Percentiles rank a stretch among this genome's conserved stretches.
Evolutionary conservation across 306 rosid species (phyloP).

Genomic region (Medicago ruthenica): DNA sequence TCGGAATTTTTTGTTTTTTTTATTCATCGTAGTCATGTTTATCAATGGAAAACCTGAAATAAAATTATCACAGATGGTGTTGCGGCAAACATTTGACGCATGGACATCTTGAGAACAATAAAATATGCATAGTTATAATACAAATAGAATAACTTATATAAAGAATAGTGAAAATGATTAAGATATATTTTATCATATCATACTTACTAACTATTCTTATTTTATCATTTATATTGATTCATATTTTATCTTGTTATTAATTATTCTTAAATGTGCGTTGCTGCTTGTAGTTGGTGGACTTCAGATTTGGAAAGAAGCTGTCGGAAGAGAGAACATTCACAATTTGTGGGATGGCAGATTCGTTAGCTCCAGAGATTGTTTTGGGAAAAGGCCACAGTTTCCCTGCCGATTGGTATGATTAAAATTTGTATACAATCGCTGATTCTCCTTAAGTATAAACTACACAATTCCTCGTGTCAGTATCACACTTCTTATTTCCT

Average conservation of each 20-base stretch:
- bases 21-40: conserved; percentile 35
- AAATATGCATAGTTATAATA: background rate
- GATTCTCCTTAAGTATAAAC: conserved; percentile 29
- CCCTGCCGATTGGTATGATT: conserved; percentile 87
- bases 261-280: conserved; percentile 31
- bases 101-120: background rate
- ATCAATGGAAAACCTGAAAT: background rate
- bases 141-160: background rate
- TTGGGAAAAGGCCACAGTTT: conserved; percentile 96
- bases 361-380: conserved; percentile 89
- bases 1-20: conserved; percentile 1
- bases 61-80: conserved; percentile 17
- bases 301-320: conserved; percentile 81
- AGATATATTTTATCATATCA: conserved; percentile 2
- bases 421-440: conserved; percentile 36
- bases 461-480: conserved; percentile 14
- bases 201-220: conserved; percentile 3
- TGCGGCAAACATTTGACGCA: conserved; percentile 1
- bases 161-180: conserved; percentile 13
- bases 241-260: conserved; percentile 22
- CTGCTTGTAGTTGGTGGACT: conserved; percentile 79
- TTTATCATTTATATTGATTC: conserved; percentile 37
- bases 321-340: conserved; percentile 84
- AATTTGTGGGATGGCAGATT: conserved; percentile 87
- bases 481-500: conserved; percentile 7